Conservation (phyloP, 176 grass and related monocot genomes). For the Dendrocalamus sinicus region DNA sequence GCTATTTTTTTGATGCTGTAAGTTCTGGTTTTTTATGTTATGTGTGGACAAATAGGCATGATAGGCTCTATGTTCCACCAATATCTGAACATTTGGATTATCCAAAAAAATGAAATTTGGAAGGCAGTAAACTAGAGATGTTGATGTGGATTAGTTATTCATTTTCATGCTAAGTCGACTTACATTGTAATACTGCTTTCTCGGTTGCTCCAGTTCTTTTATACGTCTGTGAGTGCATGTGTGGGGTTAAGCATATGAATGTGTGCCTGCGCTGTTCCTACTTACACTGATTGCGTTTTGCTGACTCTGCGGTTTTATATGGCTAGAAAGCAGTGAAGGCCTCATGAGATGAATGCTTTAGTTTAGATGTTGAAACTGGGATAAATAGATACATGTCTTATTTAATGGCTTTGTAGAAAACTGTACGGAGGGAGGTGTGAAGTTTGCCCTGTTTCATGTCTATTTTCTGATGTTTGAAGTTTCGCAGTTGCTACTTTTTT, state of each 20-base stretch:
- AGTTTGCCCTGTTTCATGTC: not conserved
- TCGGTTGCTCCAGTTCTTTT: too few relatives aligned
- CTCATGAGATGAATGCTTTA: not conserved
- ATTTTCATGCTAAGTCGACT: not conserved
- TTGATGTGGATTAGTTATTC: constrained; percentile 10
- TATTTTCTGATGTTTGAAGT: not conserved
- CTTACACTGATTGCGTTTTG: too few relatives aligned
- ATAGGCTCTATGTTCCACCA: not conserved
- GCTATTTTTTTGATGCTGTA: not conserved
- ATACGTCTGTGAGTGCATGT: too few relatives aligned
- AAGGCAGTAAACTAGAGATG: not conserved
- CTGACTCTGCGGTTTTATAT: too few relatives aligned
- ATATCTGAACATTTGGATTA: not conserved
- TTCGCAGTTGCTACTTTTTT: not conserved
- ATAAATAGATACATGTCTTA: not conserved
- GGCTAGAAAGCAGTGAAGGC: not conserved
- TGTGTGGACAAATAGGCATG: not conserved
- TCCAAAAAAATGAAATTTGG: not conserved
- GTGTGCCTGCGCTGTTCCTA: too few relatives aligned
- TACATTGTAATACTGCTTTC: constrained; percentile 17
- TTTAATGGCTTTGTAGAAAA: not conserved
- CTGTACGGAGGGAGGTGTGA: not conserved
- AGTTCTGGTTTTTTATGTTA: not conserved
- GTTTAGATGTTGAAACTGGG: not conserved
- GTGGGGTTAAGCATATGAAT: too few relatives aligned